Conservation (phyloP, 179 eudicot genomes). For the Spinacia oleracea region DNA sequence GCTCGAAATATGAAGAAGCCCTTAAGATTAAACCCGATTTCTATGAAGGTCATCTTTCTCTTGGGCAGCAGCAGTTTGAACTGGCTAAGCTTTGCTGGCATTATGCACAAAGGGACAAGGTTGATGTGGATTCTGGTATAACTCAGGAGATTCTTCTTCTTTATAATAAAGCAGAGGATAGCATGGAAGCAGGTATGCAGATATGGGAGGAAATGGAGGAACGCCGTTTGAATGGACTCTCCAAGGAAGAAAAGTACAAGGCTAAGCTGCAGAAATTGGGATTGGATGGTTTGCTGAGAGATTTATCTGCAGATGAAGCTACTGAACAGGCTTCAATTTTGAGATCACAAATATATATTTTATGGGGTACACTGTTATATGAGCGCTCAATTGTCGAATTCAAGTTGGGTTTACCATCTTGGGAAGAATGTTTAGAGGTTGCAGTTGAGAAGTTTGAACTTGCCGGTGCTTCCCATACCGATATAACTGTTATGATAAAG, state of each 20-base stretch:
- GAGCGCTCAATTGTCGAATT: slow-evolving; percentile 91
- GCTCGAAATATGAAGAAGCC: slow-evolving; percentile 65
- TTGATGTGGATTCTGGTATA: slow-evolving; percentile 43
- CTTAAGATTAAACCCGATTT: slow-evolving; percentile 75
- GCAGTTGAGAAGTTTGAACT: slow-evolving; percentile 94
- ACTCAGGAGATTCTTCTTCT: slow-evolving; percentile 60
- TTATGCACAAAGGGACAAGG: slow-evolving; percentile 47
- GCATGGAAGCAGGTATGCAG: slow-evolving; percentile 87
- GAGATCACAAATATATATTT: slow-evolving; percentile 78
- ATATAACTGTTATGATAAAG: slow-evolving; percentile 88
- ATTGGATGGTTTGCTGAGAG: slow-evolving; percentile 59
- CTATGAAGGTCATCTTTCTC: slow-evolving; percentile 77
- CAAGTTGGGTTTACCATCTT: slow-evolving; percentile 69
- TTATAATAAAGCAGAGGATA: slow-evolving; percentile 86
- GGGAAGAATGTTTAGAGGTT: slow-evolving; percentile 96
- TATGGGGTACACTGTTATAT: slow-evolving; percentile 90
- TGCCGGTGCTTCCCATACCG: slow-evolving; percentile 82
- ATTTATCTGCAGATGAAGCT: slow-evolving; percentile 69
- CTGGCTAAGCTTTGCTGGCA: slow-evolving; percentile 84
- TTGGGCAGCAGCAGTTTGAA: slow-evolving; percentile 87
- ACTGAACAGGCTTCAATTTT: slow-evolving; percentile 63
- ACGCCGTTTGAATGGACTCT: slow-evolving; percentile 70
- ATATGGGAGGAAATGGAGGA: slow-evolving; percentile 97
- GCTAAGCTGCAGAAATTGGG: slow-evolving; percentile 61
- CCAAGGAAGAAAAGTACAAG: slow-evolving; percentile 64